A percentile compares a stretch with the other conserved stretches of the same genome.
phyloP scores from a whole-genome alignment of 352 stramenopile species.

The Globisporangium recalcitrans region DNA sequence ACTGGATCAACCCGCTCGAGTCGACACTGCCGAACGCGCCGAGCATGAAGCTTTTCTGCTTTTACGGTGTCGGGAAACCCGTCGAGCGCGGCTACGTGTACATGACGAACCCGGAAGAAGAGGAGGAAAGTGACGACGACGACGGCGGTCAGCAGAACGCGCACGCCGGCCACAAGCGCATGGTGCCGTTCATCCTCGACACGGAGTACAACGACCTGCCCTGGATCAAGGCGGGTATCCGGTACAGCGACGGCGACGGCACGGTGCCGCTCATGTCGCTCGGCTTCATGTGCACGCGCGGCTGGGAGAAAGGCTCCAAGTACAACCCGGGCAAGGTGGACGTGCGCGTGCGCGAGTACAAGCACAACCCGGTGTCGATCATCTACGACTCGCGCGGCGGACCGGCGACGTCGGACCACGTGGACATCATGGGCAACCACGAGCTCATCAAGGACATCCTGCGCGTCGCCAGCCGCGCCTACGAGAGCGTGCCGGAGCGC shows the following conservation, averaged over 20 bases:
- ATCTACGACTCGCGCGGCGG: constrained; percentile 66
- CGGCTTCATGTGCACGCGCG: constrained; percentile 92
- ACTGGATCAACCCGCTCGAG: constrained; percentile 88
- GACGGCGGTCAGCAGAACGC: constrained; percentile 8
- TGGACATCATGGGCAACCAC: constrained; percentile 95
- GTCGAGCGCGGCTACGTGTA: constrained; percentile 87
- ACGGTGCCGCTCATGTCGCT: constrained; percentile 91
- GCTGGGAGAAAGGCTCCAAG: constrained; percentile 60
- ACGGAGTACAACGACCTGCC: constrained; percentile 54
- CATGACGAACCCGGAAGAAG: constrained; percentile 29
- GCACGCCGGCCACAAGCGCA: constrained; percentile 29
- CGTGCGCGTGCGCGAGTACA: constrained; percentile 79
- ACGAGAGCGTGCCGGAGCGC: constrained; percentile 67
- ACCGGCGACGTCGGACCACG: constrained; percentile 86
- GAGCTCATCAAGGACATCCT: constrained; percentile 81
- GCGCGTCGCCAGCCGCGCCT: constrained; percentile 47
- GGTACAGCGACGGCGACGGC: constrained; percentile 89
- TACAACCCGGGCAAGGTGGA: constrained; percentile 88
- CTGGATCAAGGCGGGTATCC: constrained; percentile 76
- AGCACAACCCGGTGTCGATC: constrained; percentile 71
- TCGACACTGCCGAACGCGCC: constrained; percentile 86
- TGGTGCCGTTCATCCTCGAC: constrained; percentile 61
- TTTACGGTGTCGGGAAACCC: constrained; percentile 91
- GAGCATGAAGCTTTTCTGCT: constrained; percentile 92
- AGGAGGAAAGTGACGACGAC: constrained; percentile 28